Evolutionary conservation across 2,329 filamentous ascomycete species (phyloP), one percentile per base, ranked within the genome.

Genomic region (Penicillium sp.): DNA sequence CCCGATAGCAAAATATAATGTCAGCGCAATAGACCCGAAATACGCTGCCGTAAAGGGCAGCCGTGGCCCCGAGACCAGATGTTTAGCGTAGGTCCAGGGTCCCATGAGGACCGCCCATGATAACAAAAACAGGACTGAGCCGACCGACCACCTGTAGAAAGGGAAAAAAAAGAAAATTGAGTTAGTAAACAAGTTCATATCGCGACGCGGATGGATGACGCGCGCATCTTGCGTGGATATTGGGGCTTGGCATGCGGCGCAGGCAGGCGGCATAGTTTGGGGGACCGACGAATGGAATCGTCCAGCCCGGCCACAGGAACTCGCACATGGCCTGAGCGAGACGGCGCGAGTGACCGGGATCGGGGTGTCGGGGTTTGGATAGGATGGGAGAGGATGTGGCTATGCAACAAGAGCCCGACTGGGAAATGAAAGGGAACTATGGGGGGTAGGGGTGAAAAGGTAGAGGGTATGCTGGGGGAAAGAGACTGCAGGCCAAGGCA

Each of bases 81-180:
- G 95, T 70, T 88, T 88, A 62, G 88, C 76, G 76, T 98, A 99
- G 68, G 87, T 84, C 79, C 88, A 83, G 38, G 91, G 93, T 57
- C 95, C 95, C 91, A 97, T 96, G 79, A 98, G 86, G 67, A 94
- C 91, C 28, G 92, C 92, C 85, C 95, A 99, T 68, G 93, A 96
- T 68, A 87, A 86, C 70, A 98, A 84, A 82, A 98, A 98, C 66
- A 99, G 84, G 51, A 90, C 74, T 51, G 94, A 97, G 57, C 93
- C 95, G 75, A 97, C 88, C 52, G 94, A 92, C 95, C 95, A 99
- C 82, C 95, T 98, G 22, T 37, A 48, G 31, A 3, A 20, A 14
- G 28, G 20, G 2, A 20, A 71, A 68, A 67, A 70, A 67, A 52
- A 62, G 55, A 64, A 66, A 43, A 54, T 37, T 54, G 59, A 64